phyloP scores from a whole-genome alignment of 2,329 filamentous ascomycete genomes.

The Daldinia sp. region DNA sequence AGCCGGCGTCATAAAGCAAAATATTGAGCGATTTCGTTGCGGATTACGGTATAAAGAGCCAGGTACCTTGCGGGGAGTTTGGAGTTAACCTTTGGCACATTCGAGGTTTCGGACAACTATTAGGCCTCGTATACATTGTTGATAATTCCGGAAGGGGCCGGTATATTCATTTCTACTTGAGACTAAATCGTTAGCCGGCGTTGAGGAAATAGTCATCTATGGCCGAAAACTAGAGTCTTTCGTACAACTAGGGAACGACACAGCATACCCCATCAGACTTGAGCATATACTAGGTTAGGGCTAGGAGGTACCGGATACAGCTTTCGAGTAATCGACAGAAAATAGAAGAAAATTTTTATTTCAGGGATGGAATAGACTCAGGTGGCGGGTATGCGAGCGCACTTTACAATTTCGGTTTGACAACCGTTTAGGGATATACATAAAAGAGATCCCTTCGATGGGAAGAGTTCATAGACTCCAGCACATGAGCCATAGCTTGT shows the following conservation, averaged over 20 bases:
- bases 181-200: slow-evolving; percentile 16
- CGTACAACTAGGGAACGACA: slow-evolving; percentile 5
- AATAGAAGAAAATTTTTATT: background rate
- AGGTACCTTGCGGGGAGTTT: slow-evolving; percentile 29
- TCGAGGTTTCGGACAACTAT: slow-evolving; percentile 20
- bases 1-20: slow-evolving; percentile 16
- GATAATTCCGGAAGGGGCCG: slow-evolving; percentile 7
- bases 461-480: slow-evolving; percentile 13
- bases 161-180: slow-evolving; percentile 19
- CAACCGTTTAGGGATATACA: slow-evolving; percentile 11
- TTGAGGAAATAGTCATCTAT: slow-evolving; percentile 18
- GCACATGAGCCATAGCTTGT: slow-evolving; percentile 20
- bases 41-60: slow-evolving; percentile 21
- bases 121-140: slow-evolving; percentile 20
- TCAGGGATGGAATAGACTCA: slow-evolving; percentile 16
- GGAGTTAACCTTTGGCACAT: slow-evolving; percentile 26
- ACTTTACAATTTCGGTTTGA: slow-evolving; percentile 2
- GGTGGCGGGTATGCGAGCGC: slow-evolving; percentile 2
- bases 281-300: slow-evolving; percentile 11
- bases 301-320: slow-evolving; percentile 19
- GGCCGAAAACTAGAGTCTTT: slow-evolving; percentile 13
- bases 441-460: slow-evolving; percentile 6
- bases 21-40: slow-evolving; percentile 12
- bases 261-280: slow-evolving; percentile 8
- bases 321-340: slow-evolving; percentile 2